Base-by-base conservation (phyloP, 441 rosid species). In the Euphorbia schlechtendalii region DNA sequence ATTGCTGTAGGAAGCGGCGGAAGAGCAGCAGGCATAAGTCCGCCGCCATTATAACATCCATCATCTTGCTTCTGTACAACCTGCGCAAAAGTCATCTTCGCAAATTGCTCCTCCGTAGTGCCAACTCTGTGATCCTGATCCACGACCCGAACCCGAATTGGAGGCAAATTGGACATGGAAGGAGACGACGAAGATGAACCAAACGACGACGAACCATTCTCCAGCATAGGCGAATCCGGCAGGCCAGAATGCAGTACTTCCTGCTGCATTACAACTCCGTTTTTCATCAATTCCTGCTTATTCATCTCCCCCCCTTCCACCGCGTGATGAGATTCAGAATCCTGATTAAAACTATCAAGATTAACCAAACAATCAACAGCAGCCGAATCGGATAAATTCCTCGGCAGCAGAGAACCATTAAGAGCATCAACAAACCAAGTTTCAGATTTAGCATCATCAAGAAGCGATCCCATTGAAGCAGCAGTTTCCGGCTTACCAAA, bases 341-440 rank as follows among this genome's bases (percentile, higher is more conserved):
- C 69, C 55, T 41, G 64, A 56, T 5, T 65, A 20, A 72, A 73
- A 46, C 82, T 83, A 22, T 84, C 87, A 52, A 92, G 85, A 48
- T 85, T 87, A 70, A 87, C 73, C 11, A 92, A 77, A 63, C 84
- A 83, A 63, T 80, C 83, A 32, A 84, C 80, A n/a, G 84, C 73
- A 4, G 84, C 75, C 27, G 95, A 79, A 71, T 93, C 91, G 2
- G 92, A 86, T 45, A 82, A 83, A 20, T 88, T 92, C 48, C 86
- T 67, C 53, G 75, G 81, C 59, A 89, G 65, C 9, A 84, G 59
- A 11, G 69, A 61, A 36, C 76, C 88, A 34, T 91, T 91, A 65
- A 90, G 82, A 24, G 96, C 95, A 76, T 78, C 84, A 45, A 88
- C 76, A 74, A 93, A 93, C 98, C 97, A 93, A 46, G 88, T 90